These are phyloP conservation scores for Fusarium armeniacum DNA, from an alignment of 2,329 filamentous ascomycete genomes.

Conservation along the genomic window DNA sequence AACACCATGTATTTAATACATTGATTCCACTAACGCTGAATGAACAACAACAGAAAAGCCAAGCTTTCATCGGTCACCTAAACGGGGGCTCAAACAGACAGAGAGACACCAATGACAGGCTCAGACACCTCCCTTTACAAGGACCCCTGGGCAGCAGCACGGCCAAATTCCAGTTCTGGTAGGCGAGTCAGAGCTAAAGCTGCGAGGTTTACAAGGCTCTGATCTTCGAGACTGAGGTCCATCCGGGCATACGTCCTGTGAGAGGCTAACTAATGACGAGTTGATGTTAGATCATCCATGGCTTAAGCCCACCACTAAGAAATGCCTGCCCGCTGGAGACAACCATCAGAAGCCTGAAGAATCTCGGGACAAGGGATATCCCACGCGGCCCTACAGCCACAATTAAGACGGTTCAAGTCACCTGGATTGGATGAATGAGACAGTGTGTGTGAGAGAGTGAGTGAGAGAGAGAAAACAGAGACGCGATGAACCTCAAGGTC, in stretches of 20 bases:
- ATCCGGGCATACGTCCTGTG: not conserved
- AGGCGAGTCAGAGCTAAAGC: conserved; percentile 26
- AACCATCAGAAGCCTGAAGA: conserved; percentile 7
- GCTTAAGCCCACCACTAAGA: conserved; percentile 32
- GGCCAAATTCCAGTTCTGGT: conserved; percentile 22
- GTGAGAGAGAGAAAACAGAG: not conserved
- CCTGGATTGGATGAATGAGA: conserved; percentile 6
- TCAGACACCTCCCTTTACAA: not conserved
- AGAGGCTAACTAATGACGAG: conserved; percentile 9
- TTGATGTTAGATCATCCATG: conserved; percentile 25
- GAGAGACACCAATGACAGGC: conserved; percentile 10
- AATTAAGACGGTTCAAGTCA: conserved; percentile 6
- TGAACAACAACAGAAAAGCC: not conserved
- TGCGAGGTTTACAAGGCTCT: conserved; percentile 14
- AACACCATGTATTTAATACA: not conserved
- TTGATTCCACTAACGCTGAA: not conserved
- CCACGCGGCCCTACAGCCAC: conserved; percentile 22
- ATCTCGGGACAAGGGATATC: conserved; percentile 29
- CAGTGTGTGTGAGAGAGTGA: too few relatives aligned
- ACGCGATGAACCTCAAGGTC: not conserved
- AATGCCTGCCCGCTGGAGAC: conserved; percentile 4
- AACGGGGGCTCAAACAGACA: conserved; percentile 17
- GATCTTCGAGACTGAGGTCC: conserved; percentile 5
- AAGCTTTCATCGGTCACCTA: conserved; percentile 25
- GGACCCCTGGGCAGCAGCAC: conserved; percentile 6